Conservation (phyloP, 352 stramenopile genomes). For the Phytophthora foliorum region DNA sequence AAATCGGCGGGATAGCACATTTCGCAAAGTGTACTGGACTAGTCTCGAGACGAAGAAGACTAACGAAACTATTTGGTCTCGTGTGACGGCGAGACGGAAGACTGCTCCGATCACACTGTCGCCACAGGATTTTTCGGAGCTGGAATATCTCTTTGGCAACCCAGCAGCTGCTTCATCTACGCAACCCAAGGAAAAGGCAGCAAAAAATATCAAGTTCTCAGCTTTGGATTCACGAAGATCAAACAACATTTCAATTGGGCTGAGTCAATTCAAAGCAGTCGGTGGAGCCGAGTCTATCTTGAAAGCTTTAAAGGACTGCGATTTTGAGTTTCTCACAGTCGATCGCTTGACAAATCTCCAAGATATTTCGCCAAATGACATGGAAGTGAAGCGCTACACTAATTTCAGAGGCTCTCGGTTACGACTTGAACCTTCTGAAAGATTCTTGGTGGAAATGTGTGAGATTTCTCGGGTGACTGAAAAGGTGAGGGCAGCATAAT, state of each 20-base stretch:
- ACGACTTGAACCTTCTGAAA: constrained; percentile 64
- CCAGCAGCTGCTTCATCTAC: constrained; percentile 13
- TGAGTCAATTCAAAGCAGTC: constrained; percentile 78
- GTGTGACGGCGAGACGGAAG: constrained; percentile 67
- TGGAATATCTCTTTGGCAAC: constrained; percentile 68
- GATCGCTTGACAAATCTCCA: constrained; percentile 69
- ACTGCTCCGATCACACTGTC: constrained; percentile 80
- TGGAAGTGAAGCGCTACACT: constrained; percentile 78
- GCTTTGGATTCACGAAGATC: constrained; percentile 77
- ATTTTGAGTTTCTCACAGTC: constrained; percentile 69
- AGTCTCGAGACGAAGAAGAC: constrained; percentile 68
- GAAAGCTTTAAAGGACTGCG: constrained; percentile 53
- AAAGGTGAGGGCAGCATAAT: constrained; percentile 53
- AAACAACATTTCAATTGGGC: constrained; percentile 85
- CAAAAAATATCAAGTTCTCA: constrained; percentile 57
- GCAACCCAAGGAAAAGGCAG: constrained; percentile 25
- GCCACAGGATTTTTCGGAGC: constrained; percentile 70
- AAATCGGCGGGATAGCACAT: constrained; percentile 53
- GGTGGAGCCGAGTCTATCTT: constrained; percentile 62
- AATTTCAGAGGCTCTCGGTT: constrained; percentile 67
- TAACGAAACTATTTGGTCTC: constrained; percentile 78
- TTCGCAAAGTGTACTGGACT: constrained; percentile 88
- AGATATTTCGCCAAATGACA: constrained; percentile 72
- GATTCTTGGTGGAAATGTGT: constrained; percentile 81
- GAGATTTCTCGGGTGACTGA: constrained; percentile 72